phyloP scores from a whole-genome alignment of 805 yeast species.

The Wickerhamomyces rabaulensis region DNA sequence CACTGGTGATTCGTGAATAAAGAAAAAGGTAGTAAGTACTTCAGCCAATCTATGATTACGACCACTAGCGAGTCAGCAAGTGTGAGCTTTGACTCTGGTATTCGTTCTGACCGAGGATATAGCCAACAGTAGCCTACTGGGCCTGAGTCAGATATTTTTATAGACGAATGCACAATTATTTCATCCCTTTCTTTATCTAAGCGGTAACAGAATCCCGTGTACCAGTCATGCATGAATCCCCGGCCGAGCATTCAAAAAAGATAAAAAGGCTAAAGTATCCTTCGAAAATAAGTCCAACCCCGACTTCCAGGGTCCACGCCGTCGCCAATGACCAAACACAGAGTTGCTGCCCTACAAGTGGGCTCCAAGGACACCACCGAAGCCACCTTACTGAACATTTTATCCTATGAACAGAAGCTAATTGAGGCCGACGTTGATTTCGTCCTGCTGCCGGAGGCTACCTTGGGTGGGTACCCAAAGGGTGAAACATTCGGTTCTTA shows the following conservation, averaged over 20 bases:
- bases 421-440: slow-evolving; percentile 27
- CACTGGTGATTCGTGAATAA: too few species aligned
- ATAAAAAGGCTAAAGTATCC: background rate
- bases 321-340: slow-evolving; percentile 21
- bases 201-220: too few species aligned
- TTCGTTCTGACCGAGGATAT: too few species aligned
- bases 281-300: background rate
- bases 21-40: too few species aligned
- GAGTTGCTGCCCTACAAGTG: slow-evolving; percentile 39
- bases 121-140: too few species aligned
- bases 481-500: slow-evolving; percentile 38
- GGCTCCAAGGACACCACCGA: slow-evolving; percentile 35
- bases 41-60: too few species aligned
- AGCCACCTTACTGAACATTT: slow-evolving; percentile 32
- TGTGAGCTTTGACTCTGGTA: too few species aligned
- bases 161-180: too few species aligned
- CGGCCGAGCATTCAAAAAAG: background rate
- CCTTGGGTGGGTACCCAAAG: slow-evolving; percentile 43
- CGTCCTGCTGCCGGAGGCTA: slow-evolving; percentile 42
- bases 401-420: slow-evolving; percentile 33
- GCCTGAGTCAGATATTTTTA: too few species aligned
- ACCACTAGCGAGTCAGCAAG: too few species aligned
- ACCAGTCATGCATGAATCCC: too few species aligned
- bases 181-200: too few species aligned
- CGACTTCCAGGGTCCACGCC: background rate